Evolutionary conservation across 768 basidiomycete genomes (phyloP).

Genomic region (Leccinellum luteum): DNA sequence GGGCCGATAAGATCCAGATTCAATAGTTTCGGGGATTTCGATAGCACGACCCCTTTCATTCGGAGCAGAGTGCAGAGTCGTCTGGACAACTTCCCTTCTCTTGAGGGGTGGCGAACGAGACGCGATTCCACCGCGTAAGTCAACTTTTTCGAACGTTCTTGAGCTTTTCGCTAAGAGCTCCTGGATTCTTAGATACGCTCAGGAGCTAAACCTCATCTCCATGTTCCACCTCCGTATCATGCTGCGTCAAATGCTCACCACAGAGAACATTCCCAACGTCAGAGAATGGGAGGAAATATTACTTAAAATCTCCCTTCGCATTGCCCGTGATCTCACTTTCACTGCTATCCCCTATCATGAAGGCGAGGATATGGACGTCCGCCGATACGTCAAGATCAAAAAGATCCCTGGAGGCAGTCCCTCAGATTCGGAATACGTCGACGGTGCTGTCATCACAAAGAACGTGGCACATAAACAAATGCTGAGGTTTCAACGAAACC

Average conservation of each 20-base stretch:
- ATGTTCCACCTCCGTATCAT: constrained; percentile 89
- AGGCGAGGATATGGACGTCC: constrained; percentile 92
- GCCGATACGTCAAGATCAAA: constrained; percentile 96
- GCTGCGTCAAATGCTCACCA: constrained; percentile 86
- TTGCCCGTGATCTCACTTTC: constrained; percentile 83
- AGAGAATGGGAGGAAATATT: constrained; percentile 88
- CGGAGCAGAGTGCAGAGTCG: constrained; percentile 83
- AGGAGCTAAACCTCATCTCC: constrained; percentile 80
- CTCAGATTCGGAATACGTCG: constrained; percentile 92
- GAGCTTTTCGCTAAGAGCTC: constrained; percentile 1
- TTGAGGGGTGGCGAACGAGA: constrained; percentile 83
- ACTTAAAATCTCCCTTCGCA: constrained; percentile 76
- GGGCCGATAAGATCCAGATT: constrained; percentile 58
- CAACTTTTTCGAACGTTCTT: constrained; percentile 1
- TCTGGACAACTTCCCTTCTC: constrained; percentile 50
- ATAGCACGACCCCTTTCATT: constrained; percentile 73
- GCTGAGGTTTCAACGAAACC: constrained; percentile 77
- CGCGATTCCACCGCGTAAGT: constrained; percentile 89
- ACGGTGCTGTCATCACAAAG: constrained; percentile 96
- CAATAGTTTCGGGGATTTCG: constrained; percentile 71
- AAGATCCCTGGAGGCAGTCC: constrained; percentile 95
- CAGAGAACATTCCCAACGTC: constrained; percentile 77
- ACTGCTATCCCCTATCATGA: constrained; percentile 66
- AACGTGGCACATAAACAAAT: constrained; percentile 97
- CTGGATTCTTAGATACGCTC: constrained; percentile 57